Conservation (phyloP, 352 stramenopile species). For the Pythium utonaiense region DNA sequence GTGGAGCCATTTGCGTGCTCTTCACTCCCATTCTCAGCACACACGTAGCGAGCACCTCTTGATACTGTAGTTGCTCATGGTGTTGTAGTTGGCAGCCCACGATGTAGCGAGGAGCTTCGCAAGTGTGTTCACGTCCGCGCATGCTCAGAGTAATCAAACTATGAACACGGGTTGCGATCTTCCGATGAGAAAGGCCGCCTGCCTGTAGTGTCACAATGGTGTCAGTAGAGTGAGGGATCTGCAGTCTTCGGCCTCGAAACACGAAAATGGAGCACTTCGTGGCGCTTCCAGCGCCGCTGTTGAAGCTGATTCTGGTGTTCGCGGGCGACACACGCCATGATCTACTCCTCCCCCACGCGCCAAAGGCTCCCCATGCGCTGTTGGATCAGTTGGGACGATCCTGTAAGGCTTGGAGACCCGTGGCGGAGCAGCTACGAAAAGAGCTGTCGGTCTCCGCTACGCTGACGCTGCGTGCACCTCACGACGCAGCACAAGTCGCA, state of each 20-base stretch:
- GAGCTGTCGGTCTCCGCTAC: background rate
- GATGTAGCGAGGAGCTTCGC: too few relatives aligned
- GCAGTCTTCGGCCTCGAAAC: background rate
- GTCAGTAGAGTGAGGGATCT: background rate
- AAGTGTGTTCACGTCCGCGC: too few relatives aligned
- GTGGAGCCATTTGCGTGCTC: too few relatives aligned
- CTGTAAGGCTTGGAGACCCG: background rate
- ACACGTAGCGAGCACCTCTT: too few relatives aligned
- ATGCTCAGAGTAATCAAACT: too few relatives aligned
- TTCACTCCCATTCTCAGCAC: too few relatives aligned
- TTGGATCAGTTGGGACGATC: background rate
- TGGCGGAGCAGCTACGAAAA: background rate
- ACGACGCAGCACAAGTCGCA: background rate
- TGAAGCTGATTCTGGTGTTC: slow-evolving; percentile 1
- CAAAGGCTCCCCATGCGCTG: background rate
- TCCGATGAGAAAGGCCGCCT: too few relatives aligned
- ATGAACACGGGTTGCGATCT: too few relatives aligned
- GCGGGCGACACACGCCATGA: background rate
- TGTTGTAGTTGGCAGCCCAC: too few relatives aligned
- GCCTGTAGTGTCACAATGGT: too few relatives aligned
- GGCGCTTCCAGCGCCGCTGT: background rate
- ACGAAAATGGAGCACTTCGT: background rate
- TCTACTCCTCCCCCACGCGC: background rate
- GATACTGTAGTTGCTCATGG: too few relatives aligned
- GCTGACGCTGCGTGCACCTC: background rate